Conservation (phyloP, 116 monocot genomes). For the Phalaenopsis hybrid region DNA sequence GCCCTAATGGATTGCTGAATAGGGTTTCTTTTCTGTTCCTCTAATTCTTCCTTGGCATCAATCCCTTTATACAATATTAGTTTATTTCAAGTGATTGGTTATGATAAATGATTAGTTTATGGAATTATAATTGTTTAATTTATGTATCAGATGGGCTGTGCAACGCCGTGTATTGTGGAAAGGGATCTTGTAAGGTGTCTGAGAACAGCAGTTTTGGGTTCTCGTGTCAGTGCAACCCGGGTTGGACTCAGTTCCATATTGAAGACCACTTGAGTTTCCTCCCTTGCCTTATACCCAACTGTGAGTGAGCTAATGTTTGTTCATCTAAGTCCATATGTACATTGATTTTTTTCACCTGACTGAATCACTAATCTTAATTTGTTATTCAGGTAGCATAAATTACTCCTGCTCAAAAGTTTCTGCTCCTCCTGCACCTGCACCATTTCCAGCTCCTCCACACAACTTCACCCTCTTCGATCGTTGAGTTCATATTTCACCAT, state of each 20-base stretch:
- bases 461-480: slow-evolving; percentile 24
- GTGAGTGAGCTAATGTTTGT: slow-evolving; percentile 21
- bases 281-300: slow-evolving; percentile 47
- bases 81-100: no score
- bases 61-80: no score
- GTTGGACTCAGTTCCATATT: slow-evolving; percentile 27
- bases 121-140: neutral
- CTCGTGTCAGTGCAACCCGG: slow-evolving; percentile 21
- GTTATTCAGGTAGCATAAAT: slow-evolving; percentile 24
- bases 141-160: slow-evolving; percentile 17
- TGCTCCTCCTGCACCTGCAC: slow-evolving; percentile 8
- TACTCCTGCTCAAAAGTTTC: slow-evolving; percentile 25
- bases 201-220: slow-evolving; percentile 21
- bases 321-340: neutral
- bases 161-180: slow-evolving; percentile 26
- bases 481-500: slow-evolving; percentile 7
- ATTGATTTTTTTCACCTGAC: neutral
- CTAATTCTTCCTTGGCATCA: neutral
- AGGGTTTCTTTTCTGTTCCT: neutral
- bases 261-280: slow-evolving; percentile 27
- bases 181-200: slow-evolving; percentile 24
- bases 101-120: no score
- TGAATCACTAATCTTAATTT: neutral
- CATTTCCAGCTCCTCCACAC: slow-evolving; percentile 8
- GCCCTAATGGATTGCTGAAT: no score